Evolutionary conservation across 768 basidiomycete species (phyloP).

Genomic region (Suillus discolor): DNA sequence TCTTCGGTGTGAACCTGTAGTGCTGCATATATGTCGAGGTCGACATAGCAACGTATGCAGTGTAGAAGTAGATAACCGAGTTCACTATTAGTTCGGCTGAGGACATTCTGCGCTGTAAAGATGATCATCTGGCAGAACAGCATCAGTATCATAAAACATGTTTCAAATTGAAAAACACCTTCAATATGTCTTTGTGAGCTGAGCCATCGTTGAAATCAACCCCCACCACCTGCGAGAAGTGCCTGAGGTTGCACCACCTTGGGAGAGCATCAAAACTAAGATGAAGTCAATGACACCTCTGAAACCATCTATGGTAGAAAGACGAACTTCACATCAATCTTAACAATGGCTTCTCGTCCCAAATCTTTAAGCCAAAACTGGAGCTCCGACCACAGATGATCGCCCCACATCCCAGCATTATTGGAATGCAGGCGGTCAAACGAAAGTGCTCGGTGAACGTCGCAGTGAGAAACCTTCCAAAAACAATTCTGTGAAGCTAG

Average conservation of each 20-base stretch:
- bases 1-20: neutral
- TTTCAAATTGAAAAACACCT: neutral
- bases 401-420: neutral
- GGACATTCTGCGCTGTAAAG: neutral
- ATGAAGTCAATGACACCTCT: neutral
- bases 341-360: neutral
- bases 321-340: neutral
- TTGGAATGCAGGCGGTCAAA: neutral
- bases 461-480: neutral
- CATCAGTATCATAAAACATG: neutral
- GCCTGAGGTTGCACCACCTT: neutral
- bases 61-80: neutral
- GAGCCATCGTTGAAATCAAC: neutral
- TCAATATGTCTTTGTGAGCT: neutral
- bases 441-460: neutral
- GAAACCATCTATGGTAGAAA: neutral
- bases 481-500: constrained; percentile 1
- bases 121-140: neutral
- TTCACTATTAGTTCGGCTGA: neutral
- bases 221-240: neutral
- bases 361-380: neutral
- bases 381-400: neutral
- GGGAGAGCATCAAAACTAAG: neutral
- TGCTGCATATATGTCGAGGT: neutral
- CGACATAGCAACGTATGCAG: neutral